Evolutionary conservation across 1,284 basidiomycete species (phyloP).

Genomic region (Stereum hirsutum): DNA sequence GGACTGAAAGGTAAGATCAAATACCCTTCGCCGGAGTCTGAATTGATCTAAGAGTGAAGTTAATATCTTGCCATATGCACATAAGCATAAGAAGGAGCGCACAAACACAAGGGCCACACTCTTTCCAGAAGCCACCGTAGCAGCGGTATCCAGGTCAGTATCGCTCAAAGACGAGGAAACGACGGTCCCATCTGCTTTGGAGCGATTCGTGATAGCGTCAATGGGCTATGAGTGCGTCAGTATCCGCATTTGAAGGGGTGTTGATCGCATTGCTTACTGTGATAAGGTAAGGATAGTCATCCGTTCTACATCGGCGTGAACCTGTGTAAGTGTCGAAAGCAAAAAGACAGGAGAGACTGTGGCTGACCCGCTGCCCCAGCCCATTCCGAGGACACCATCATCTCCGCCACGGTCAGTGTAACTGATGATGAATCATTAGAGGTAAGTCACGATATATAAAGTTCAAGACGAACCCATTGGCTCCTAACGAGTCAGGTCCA

Average conservation of each 20-base stretch:
- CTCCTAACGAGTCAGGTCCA: conserved; percentile 44
- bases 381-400: conserved; percentile 36
- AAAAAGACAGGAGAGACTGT: background rate
- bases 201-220: conserved; percentile 37
- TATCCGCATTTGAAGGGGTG: background rate
- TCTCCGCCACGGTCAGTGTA: conserved; percentile 16
- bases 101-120: conserved; percentile 58
- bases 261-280: conserved; percentile 15
- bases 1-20: too few relatives aligned
- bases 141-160: conserved; percentile 40
- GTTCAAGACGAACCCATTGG: conserved; percentile 39
- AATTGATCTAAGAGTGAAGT: too few relatives aligned
- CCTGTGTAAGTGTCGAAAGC: background rate
- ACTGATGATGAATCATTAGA: conserved; percentile 16
- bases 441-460: conserved; percentile 12
- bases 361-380: conserved; percentile 48
- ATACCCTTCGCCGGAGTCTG: conserved; percentile 35
- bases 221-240: conserved; percentile 26
- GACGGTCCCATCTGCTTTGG: conserved; percentile 28
- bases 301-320: conserved; percentile 13
- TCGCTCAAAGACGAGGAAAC: conserved; percentile 47
- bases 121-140: conserved; percentile 37
- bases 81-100: too few relatives aligned
- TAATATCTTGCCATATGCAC: too few relatives aligned
- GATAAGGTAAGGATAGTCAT: conserved; percentile 22